Percentiles rank a stretch among this genome's conserved stretches.
Evolutionary conservation across 2,329 filamentous ascomycete species (phyloP).

Genomic region (Sclerotinia minor): DNA sequence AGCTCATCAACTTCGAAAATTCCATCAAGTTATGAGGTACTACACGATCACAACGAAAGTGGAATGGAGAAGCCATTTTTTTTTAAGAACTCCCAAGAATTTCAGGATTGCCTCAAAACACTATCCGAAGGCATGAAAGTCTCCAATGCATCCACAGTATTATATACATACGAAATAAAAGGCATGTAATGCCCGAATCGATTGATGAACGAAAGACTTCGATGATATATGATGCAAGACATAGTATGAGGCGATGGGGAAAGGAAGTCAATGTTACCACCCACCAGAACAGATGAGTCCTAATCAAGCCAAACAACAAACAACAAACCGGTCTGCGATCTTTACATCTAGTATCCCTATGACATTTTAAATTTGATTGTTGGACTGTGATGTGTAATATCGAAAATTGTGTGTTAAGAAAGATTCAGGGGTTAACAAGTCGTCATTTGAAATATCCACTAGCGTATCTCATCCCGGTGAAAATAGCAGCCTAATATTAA

Average conservation of each 20-base stretch:
- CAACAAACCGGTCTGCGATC: not conserved
- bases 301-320: not conserved
- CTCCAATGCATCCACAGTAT: not conserved
- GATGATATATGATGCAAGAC: conserved; percentile 1
- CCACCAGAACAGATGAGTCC: conserved; percentile 6
- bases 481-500: not conserved
- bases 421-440: conserved; percentile 7
- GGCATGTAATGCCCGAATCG: not conserved
- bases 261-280: not conserved
- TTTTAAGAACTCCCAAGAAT: not conserved
- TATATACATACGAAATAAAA: conserved; percentile 1
- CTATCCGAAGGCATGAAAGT: conserved; percentile 6
- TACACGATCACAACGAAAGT: conserved; percentile 24
- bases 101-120: conserved; percentile 15
- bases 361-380: not conserved
- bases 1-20: conserved; percentile 12
- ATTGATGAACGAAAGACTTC: not conserved
- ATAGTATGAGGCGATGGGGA: not conserved
- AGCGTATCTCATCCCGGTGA: conserved; percentile 11
- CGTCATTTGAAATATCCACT: conserved; percentile 20
- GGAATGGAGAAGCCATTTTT: conserved; percentile 15
- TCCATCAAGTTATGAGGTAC: conserved; percentile 20
- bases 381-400: not conserved
- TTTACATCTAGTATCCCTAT: not conserved
- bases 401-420: conserved; percentile 8